A percentile compares a stretch with the other conserved stretches of the same genome.
Evolutionary conservation across 2,329 filamentous ascomycete genomes (phyloP).

Genomic region (Beauveria brongniartii): DNA sequence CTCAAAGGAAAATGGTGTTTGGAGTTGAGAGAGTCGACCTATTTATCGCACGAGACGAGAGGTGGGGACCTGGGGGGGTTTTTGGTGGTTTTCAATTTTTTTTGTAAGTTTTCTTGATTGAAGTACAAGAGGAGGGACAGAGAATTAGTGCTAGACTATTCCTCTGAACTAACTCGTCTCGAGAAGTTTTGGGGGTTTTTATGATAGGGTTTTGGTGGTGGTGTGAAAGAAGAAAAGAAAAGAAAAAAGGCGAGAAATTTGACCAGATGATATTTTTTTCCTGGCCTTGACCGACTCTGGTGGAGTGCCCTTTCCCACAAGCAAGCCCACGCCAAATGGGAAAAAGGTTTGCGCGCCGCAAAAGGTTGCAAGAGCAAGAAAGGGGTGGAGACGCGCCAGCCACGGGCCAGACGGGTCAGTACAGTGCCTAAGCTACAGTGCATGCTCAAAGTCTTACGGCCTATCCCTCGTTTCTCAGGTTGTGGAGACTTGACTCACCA

Average conservation of each 20-base stretch:
- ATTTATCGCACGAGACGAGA: conserved; percentile 10
- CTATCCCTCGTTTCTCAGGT: neutral
- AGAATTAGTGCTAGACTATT: conserved; percentile 51
- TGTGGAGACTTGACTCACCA: neutral
- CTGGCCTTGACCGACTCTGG: conserved; percentile 19
- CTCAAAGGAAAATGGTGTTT: conserved; percentile 19
- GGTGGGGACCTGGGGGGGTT: conserved; percentile 45
- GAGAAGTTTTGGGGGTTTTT: conserved; percentile 32
- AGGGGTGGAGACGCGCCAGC: conserved; percentile 12
- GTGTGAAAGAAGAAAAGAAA: conserved; percentile 32
- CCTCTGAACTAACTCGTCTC: conserved; percentile 45
- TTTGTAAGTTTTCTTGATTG: conserved; percentile 47
- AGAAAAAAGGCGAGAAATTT: conserved; percentile 29
- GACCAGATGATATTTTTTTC: conserved; percentile 25
- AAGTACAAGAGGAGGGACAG: conserved; percentile 49
- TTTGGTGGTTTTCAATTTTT: conserved; percentile 52
- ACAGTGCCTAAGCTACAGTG: neutral
- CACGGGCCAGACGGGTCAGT: neutral
- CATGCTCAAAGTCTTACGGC: neutral
- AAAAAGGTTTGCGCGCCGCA: conserved; percentile 2
- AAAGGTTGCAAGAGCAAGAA: neutral
- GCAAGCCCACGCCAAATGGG: neutral
- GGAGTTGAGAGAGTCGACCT: conserved; percentile 7
- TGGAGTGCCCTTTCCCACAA: conserved; percentile 12
- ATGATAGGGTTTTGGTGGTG: conserved; percentile 42